phyloP scores from a whole-genome alignment of 2,329 filamentous ascomycete genomes.

The Pseudocercospora eumusae region DNA sequence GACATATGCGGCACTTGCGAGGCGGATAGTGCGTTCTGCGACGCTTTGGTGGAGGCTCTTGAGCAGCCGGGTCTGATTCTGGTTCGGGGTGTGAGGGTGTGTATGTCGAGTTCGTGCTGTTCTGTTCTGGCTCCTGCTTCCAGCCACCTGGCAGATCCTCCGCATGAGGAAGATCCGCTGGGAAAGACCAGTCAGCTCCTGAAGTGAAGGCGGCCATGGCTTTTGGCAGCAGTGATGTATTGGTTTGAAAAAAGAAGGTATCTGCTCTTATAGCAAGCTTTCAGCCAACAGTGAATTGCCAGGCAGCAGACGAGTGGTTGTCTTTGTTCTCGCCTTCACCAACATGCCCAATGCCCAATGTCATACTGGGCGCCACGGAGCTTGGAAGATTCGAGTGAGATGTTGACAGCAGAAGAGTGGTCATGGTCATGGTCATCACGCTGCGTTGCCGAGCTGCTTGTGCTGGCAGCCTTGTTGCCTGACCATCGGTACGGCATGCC shows the following conservation, averaged over 20 bases:
- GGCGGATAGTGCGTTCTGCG: constrained; percentile 62
- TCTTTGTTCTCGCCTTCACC: constrained; percentile 11
- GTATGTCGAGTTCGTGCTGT: neutral
- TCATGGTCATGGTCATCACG: too few relatives aligned
- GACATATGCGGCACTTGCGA: constrained; percentile 84
- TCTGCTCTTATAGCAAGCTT: neutral
- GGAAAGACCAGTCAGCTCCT: constrained; percentile 51
- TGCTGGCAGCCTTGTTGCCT: neutral
- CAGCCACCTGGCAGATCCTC: constrained; percentile 8
- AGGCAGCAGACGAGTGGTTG: neutral
- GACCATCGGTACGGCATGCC: neutral
- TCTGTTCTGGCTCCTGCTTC: neutral
- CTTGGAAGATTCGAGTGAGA: constrained; percentile 4
- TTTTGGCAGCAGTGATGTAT: constrained; percentile 4
- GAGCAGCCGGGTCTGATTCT: constrained; percentile 24
- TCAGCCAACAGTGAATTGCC: constrained; percentile 19
- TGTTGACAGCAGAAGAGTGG: neutral
- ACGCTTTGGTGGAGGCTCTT: constrained; percentile 27
- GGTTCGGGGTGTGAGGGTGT: neutral
- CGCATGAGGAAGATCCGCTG: constrained; percentile 46
- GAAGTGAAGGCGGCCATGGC: constrained; percentile 48
- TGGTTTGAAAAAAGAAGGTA: constrained; percentile 1
- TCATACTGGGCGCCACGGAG: neutral
- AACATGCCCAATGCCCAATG: neutral
- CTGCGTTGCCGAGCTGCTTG: too few relatives aligned